These are phyloP conservation scores for Rubia balearica DNA, from an alignment of 305 asterid species.

Conservation along the genomic window DNA sequence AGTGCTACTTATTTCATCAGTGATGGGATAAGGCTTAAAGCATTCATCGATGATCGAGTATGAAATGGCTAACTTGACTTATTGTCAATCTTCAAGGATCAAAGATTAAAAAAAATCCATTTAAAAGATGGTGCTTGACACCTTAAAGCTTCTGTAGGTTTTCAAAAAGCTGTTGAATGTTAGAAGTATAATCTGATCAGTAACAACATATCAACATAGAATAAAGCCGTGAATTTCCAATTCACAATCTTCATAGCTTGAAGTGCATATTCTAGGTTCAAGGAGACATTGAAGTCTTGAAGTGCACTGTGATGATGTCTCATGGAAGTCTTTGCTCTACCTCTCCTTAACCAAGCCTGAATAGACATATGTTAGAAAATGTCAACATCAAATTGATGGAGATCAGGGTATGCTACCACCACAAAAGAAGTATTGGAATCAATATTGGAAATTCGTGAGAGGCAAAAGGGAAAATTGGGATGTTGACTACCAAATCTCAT, in stretches of 20 bases:
- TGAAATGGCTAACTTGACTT: slow-evolving; percentile 86
- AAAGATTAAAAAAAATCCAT: slow-evolving; percentile 48
- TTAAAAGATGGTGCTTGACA: slow-evolving; percentile 56
- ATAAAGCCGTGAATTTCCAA: no score
- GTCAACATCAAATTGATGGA: slow-evolving; percentile 31
- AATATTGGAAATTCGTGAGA: no score
- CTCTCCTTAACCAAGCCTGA: slow-evolving; percentile 95
- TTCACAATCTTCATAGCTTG: no score
- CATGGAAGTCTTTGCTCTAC: slow-evolving; percentile 68
- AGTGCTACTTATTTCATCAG: slow-evolving; percentile 69
- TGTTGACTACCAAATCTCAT: no score
- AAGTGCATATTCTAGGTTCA: slow-evolving; percentile 35
- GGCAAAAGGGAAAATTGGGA: no score
- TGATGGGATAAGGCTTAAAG: slow-evolving; percentile 50
- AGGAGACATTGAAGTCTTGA: slow-evolving; percentile 54
- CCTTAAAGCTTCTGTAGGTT: slow-evolving; percentile 59
- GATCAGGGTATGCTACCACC: no score
- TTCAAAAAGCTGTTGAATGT: slow-evolving; percentile 49
- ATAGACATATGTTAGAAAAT: slow-evolving; percentile 18
- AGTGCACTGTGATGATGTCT: slow-evolving; percentile 58
- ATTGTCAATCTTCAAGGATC: slow-evolving; percentile 42
- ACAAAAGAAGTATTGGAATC: no score
- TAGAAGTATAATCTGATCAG: slow-evolving; percentile 7
- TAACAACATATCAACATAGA: slow-evolving; percentile 17
- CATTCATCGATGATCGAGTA: slow-evolving; percentile 78